Base-by-base conservation (phyloP, 768 basidiomycete genomes). In the Mrakia hoshinonis region DNA sequence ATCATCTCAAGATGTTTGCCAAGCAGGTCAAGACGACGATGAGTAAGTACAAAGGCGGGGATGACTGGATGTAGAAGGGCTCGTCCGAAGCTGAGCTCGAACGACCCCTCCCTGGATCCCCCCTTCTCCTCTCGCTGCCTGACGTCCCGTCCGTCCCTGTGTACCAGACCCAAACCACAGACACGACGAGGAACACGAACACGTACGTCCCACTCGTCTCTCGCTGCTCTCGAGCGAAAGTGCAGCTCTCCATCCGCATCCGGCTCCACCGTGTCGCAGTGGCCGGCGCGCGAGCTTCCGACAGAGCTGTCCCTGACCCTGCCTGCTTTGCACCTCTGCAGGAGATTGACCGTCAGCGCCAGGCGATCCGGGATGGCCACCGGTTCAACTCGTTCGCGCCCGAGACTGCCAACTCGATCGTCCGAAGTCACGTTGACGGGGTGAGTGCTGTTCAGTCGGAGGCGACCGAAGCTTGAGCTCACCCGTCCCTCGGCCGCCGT, bases 391-490 rank as follows among this genome's bases (percentile, higher is more conserved):
- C 61, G 29, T 99, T 98, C 79, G 92, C 94, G 0, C 81, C 79
- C 9, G 83, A 89, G 78, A 82, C 92, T 46, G 46, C 58, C 31
- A 31, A 29, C 39, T 29, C 6, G 7, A 29, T 36, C 46, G 51
- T 48, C 26, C 60, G 15, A 65, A 86, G 88, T 87, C 92, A 93
- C 77, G 84, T 95, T 60, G 94, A 95, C 75, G 95, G 95, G 48
- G 65, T 66, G 15, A n/a, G 65, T 49, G 26, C 47, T 48, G 11
- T 66, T 43, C 15, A 6, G 6, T 43, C 7, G 43, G 43, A 15
- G 43, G 43, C 18, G 36, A 10, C 0, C 18, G 13, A 43, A 31
- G 22, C 18, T 49, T 26, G 47, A 47, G 31, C 18, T 31, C 5
- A 12, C 11, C 63, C 26, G 7, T 20, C 29, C 26, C 3, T 26